These are phyloP conservation scores for Russula compacta DNA, from an alignment of 768 basidiomycete genomes.

Conservation along the genomic window DNA sequence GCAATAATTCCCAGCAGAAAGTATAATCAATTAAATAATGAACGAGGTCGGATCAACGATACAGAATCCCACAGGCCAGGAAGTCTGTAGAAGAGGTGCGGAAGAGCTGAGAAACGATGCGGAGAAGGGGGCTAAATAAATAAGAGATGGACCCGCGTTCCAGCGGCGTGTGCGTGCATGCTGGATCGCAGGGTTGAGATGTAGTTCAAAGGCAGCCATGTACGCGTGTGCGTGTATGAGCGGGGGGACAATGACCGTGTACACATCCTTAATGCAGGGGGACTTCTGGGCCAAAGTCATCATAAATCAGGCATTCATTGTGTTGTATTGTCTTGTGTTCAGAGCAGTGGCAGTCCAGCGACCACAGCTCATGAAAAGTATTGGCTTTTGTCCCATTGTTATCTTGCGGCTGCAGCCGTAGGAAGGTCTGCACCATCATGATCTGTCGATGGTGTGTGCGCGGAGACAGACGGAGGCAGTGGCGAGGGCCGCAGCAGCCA, in stretches of 20 bases:
- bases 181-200: background rate
- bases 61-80: background rate
- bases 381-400: background rate
- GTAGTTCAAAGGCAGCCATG: background rate
- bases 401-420: background rate
- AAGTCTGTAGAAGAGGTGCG: background rate
- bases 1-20: no score
- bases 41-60: background rate
- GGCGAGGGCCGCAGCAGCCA: slow-evolving; percentile 37
- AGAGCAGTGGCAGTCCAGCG: background rate
- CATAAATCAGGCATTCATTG: no score
- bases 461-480: background rate
- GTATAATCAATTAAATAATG: no score
- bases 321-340: background rate
- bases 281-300: no score
- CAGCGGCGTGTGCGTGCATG: background rate
- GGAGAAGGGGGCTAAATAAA: background rate
- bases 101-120: background rate
- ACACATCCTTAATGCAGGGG: no score
- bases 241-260: background rate
- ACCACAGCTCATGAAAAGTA: no score
- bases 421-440: background rate
- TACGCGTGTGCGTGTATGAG: background rate
- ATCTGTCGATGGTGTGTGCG: background rate
- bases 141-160: background rate